Evolutionary conservation across 768 basidiomycete genomes (phyloP).

Genomic region (Lactarius pseudohatsudake): DNA sequence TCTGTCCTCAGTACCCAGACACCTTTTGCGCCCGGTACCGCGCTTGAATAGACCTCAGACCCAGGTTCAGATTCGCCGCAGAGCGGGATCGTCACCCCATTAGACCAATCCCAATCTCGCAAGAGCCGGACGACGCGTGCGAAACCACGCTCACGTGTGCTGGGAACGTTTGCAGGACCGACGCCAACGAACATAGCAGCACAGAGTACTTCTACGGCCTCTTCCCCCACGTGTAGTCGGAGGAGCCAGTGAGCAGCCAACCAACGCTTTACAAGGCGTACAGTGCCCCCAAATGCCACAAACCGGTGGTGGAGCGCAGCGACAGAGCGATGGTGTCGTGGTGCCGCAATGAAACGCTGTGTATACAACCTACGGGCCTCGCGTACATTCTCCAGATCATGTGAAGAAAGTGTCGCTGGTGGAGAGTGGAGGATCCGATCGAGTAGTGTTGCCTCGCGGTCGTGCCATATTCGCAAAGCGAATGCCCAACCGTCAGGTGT

Average conservation of each 20-base stretch:
- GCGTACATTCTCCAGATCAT: slow-evolving; percentile 55
- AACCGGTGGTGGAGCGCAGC: slow-evolving; percentile 77
- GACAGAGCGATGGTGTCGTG: slow-evolving; percentile 83
- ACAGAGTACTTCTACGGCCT: slow-evolving; percentile 84
- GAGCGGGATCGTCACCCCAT: slow-evolving; percentile 71
- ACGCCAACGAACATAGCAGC: slow-evolving; percentile 71
- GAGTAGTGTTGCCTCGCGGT: slow-evolving; percentile 78
- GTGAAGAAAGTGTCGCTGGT: slow-evolving; percentile 36
- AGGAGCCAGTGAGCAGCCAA: slow-evolving; percentile 88
- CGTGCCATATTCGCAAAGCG: slow-evolving; percentile 78
- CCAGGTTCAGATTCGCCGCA: slow-evolving; percentile 45
- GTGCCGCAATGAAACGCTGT: slow-evolving; percentile 74
- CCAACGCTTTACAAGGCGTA: slow-evolving; percentile 91
- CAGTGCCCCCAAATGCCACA: slow-evolving; percentile 78
- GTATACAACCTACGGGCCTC: slow-evolving; percentile 60
- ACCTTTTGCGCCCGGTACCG: slow-evolving; percentile 43
- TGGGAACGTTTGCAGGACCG: slow-evolving; percentile 51
- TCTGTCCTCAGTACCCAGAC: slow-evolving; percentile 84
- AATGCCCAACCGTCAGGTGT: slow-evolving; percentile 88
- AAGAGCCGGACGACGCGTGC: slow-evolving; percentile 69
- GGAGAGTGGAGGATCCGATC: slow-evolving; percentile 61
- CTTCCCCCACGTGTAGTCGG: slow-evolving; percentile 65
- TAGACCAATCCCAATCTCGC: slow-evolving; percentile 81
- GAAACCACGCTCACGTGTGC: slow-evolving; percentile 80
- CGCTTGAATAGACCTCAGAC: slow-evolving; percentile 30